A percentile compares a stretch with the other conserved stretches of the same genome.
Conservation (phyloP, 2,329 filamentous ascomycete species). For the Alternaria consortialis region DNA sequence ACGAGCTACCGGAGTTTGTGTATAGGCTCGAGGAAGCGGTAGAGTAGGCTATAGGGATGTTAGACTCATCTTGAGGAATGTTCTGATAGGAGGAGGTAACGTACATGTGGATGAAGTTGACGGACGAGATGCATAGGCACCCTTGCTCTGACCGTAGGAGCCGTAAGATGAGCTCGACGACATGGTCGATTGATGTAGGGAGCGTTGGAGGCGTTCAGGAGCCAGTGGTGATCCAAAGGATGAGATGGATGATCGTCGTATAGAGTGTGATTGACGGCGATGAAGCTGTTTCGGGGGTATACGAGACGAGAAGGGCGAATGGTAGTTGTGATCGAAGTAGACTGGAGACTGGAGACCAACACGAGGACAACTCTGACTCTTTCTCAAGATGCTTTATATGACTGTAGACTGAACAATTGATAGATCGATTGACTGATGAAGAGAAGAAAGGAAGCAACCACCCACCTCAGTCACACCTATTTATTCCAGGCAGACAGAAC, state of each 20-base stretch:
- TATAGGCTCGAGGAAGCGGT: conserved; percentile 35
- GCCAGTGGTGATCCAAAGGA: conserved; percentile 21
- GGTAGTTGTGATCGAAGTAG: background rate
- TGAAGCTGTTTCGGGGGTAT: conserved; percentile 18
- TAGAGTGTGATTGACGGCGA: conserved; percentile 13
- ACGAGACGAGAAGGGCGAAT: conserved; percentile 17
- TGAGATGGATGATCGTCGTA: conserved; percentile 7
- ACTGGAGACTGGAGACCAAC: conserved; percentile 28
- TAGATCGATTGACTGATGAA: conserved; percentile 11
- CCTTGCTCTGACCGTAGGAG: conserved; percentile 36
- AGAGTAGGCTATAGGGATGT: conserved; percentile 24
- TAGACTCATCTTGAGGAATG: conserved; percentile 11
- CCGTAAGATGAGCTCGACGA: conserved; percentile 38
- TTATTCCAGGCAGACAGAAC: conserved; percentile 42
- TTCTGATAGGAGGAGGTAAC: conserved; percentile 17
- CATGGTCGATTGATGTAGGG: conserved; percentile 31
- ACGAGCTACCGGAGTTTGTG: conserved; percentile 34
- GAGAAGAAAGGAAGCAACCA: conserved; percentile 23
- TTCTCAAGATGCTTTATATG: conserved; percentile 16
- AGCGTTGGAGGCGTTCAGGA: conserved; percentile 20
- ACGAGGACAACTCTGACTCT: conserved; percentile 21
- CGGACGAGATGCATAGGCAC: conserved; percentile 33
- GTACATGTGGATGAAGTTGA: conserved; percentile 38
- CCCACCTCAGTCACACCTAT: conserved; percentile 33
- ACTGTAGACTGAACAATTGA: conserved; percentile 19